These are phyloP conservation scores for Mollisiaceae sp. DNA, from an alignment of 2,329 filamentous ascomycete species.

Conservation along the genomic window DNA sequence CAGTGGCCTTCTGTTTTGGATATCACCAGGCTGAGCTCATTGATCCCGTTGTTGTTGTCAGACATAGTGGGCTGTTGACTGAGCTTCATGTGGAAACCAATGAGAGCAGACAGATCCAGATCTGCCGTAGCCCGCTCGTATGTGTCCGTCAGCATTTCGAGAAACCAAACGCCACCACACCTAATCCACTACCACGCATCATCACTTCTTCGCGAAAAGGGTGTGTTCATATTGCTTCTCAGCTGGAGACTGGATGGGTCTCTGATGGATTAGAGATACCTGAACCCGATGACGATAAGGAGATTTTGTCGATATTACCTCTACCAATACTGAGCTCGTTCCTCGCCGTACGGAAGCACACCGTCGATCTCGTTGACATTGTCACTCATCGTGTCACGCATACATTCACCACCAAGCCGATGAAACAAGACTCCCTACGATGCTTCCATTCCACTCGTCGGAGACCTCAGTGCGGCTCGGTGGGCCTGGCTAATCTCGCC, in stretches of 20 bases:
- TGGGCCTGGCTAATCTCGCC: conserved; percentile 65
- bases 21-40: conserved; percentile 45
- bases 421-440: conserved; percentile 64
- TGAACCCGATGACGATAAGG: conserved; percentile 45
- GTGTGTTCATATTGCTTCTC: conserved; percentile 54
- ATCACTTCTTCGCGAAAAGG: conserved; percentile 57
- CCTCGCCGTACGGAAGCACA: conserved; percentile 61
- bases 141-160: conserved; percentile 44
- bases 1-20: conserved; percentile 68
- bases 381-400: conserved; percentile 61
- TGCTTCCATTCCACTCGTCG: conserved; percentile 61
- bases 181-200: conserved; percentile 44
- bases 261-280: conserved; percentile 52
- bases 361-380: conserved; percentile 67
- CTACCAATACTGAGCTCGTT: conserved; percentile 64
- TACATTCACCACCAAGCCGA: conserved; percentile 62
- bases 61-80: conserved; percentile 65
- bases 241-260: conserved; percentile 53
- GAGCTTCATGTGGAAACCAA: conserved; percentile 57
- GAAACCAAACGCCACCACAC: conserved; percentile 38
- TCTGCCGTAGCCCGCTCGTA: conserved; percentile 59
- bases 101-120: conserved; percentile 49
- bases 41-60: conserved; percentile 63
- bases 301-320: conserved; percentile 62
- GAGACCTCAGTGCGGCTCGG: conserved; percentile 57